Evolutionary conservation across 1,139 yeast species (phyloP).

Genomic region (Lodderomyces margitis): DNA sequence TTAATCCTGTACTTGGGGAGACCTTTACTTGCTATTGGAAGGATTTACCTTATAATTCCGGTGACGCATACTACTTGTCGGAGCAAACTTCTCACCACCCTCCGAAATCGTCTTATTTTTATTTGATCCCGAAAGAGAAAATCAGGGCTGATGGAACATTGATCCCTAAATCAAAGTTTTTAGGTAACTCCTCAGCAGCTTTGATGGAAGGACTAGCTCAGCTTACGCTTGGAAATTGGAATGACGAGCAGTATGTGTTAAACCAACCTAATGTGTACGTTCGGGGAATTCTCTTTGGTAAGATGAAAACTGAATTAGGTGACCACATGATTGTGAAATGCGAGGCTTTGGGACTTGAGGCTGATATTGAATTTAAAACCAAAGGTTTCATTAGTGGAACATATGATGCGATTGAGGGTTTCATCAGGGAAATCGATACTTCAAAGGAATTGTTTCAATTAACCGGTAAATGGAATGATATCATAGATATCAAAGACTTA

Average conservation of each 20-base stretch:
- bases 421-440: constrained; percentile 50
- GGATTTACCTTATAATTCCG: constrained; percentile 19
- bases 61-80: constrained; percentile 75
- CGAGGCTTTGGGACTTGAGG: constrained; percentile 55
- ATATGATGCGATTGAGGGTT: constrained; percentile 85
- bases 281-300: constrained; percentile 91
- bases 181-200: constrained; percentile 96
- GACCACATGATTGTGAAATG: constrained; percentile 82
- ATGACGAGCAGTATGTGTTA: constrained; percentile 67
- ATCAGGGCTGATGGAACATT: constrained; percentile 88
- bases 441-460: constrained; percentile 63
- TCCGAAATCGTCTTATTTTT: constrained; percentile 94
- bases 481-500: constrained; percentile 65
- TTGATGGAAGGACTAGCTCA: constrained; percentile 91
- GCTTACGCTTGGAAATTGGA: constrained; percentile 64
- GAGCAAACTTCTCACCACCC: constrained; percentile 98
- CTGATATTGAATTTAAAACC: constrained; percentile 90
- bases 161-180: constrained; percentile 80
- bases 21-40: constrained; percentile 85
- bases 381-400: constrained; percentile 93
- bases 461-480: constrained; percentile 91
- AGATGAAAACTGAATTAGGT: constrained; percentile 84
- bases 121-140: constrained; percentile 73
- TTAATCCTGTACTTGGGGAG: constrained; percentile 93
- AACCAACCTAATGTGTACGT: constrained; percentile 96